Evolutionary conservation across 306 rosid species (phyloP).

Genomic region (Ormosia semicastrata): DNA sequence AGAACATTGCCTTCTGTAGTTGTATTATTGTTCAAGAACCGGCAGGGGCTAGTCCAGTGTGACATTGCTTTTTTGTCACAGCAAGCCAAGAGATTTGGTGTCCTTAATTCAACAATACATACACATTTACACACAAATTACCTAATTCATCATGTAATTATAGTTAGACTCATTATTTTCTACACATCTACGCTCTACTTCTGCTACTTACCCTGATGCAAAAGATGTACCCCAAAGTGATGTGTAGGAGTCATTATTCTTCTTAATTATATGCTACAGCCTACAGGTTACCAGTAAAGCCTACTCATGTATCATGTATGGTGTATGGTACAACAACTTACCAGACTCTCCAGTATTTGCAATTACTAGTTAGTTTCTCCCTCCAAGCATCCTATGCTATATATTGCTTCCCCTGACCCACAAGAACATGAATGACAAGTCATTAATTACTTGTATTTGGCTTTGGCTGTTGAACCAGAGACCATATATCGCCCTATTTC

Average conservation of each 20-base stretch:
- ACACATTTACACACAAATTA: too few species aligned
- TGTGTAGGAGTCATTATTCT: too few species aligned
- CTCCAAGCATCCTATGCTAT: background rate
- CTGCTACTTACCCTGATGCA: too few species aligned
- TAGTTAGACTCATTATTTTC: too few species aligned
- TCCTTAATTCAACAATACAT: too few species aligned
- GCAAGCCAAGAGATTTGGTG: background rate
- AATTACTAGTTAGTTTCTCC: background rate
- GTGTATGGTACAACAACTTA: background rate
- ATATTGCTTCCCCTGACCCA: background rate
- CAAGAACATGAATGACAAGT: background rate
- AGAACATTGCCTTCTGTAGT: background rate
- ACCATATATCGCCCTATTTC: background rate
- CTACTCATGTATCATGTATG: background rate
- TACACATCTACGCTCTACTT: too few species aligned
- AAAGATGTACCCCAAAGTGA: too few species aligned
- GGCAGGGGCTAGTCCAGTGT: background rate
- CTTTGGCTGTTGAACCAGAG: slow-evolving; percentile 1
- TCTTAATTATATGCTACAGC: background rate
- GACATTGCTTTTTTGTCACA: background rate
- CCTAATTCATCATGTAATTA: too few species aligned
- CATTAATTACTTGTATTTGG: background rate
- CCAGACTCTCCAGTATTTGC: background rate
- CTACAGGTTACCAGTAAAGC: background rate
- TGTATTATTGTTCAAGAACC: background rate